A percentile compares a stretch with the other conserved stretches of the same genome.
Conservation (phyloP, 345 rosid genomes). For the Acer saccharum region DNA sequence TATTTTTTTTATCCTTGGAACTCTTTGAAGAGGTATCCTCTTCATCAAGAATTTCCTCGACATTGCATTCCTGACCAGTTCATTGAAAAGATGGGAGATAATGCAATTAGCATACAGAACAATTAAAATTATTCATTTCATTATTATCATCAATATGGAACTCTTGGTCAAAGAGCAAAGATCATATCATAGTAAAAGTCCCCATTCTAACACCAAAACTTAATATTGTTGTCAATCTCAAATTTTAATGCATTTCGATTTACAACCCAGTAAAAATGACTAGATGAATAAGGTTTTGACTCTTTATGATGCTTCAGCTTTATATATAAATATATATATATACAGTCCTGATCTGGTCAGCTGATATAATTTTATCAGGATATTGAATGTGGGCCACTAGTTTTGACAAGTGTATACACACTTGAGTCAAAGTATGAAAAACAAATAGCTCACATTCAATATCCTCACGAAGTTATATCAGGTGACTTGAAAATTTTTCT, state of each 20-base stretch:
- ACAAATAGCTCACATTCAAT: no score
- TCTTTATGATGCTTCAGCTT: background rate
- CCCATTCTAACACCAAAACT: background rate
- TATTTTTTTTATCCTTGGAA: slow-evolving; percentile 88
- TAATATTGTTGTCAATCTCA: background rate
- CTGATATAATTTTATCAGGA: no score
- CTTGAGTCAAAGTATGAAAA: no score
- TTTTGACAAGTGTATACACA: no score
- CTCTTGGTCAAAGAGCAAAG: no score
- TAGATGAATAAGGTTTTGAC: background rate
- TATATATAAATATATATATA: no score
- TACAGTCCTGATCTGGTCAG: no score
- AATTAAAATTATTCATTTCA: slow-evolving; percentile 5
- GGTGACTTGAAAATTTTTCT: no score
- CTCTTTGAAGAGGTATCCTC: slow-evolving; percentile 75
- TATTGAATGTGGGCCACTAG: no score
- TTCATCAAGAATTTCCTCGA: slow-evolving; percentile 80
- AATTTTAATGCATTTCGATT: background rate
- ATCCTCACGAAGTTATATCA: no score
- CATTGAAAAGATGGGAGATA: slow-evolving; percentile 21
- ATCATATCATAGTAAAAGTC: background rate
- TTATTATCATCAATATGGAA: background rate
- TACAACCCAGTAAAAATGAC: background rate
- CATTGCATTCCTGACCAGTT: slow-evolving; percentile 70
- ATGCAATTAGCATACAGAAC: slow-evolving; percentile 3